A percentile compares a stretch with the other conserved stretches of the same genome.
Evolutionary conservation across 257 asterid species (phyloP).

Genomic region (Dorcoceras hygrometricum): DNA sequence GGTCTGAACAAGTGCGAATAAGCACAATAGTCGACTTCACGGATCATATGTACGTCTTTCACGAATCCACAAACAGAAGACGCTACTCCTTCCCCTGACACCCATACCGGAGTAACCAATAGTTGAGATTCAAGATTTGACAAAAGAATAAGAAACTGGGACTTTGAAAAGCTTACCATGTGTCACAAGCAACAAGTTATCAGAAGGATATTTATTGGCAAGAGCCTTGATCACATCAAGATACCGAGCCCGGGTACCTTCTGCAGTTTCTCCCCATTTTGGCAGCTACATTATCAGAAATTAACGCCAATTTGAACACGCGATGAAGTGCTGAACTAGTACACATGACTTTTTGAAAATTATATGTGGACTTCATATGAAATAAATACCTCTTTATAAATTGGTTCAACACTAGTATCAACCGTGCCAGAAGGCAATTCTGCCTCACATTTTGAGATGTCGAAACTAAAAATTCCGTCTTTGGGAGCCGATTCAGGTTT

Average conservation of each 20-base stretch:
- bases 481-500: constrained; percentile 66
- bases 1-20: constrained; percentile 44
- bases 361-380: not conserved
- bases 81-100: constrained; percentile 86
- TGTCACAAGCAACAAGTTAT: constrained; percentile 80
- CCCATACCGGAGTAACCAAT: not conserved
- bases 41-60: constrained; percentile 32
- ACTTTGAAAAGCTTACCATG: constrained; percentile 55
- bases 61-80: constrained; percentile 39
- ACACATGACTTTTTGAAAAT: not conserved
- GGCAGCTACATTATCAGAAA: constrained; percentile 53
- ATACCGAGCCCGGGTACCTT: constrained; percentile 62
- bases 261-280: constrained; percentile 61
- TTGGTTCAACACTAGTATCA: constrained; percentile 40
- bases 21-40: constrained; percentile 73
- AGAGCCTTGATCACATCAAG: constrained; percentile 54
- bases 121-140: not conserved
- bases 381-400: constrained; percentile 58
- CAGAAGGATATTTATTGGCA: constrained; percentile 76
- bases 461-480: constrained; percentile 65
- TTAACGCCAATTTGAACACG: constrained; percentile 15
- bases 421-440: constrained; percentile 69
- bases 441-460: constrained; percentile 57
- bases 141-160: not conserved
- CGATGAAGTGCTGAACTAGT: not conserved